Evolutionary conservation across 805 yeast species (phyloP).

Genomic region (Wickerhamia fluorescens): DNA sequence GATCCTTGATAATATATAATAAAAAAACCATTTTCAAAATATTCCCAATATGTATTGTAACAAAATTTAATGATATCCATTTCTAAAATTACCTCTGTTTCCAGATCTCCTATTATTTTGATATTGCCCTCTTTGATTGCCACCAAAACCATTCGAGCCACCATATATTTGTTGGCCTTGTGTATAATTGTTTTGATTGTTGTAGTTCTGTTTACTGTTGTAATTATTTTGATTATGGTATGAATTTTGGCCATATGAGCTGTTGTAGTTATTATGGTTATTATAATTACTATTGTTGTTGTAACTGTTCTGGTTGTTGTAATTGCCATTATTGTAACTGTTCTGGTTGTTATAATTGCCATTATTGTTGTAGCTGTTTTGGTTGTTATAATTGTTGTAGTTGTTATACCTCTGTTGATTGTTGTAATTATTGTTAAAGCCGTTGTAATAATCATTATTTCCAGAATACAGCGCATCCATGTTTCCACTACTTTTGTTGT

Average conservation of each 20-base stretch:
- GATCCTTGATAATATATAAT: too few species aligned
- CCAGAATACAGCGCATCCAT: constrained; percentile 4
- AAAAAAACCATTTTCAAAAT: too few species aligned
- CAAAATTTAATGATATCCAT: not conserved
- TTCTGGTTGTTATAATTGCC: constrained; percentile 1
- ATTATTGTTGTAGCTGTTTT: constrained; percentile 3
- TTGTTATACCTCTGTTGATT: constrained; percentile 5
- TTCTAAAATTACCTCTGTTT: not conserved
- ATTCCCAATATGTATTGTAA: not conserved
- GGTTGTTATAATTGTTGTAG: constrained; percentile 4
- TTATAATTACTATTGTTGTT: not conserved
- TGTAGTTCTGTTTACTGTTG: constrained; percentile 2
- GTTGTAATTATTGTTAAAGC: constrained; percentile 6
- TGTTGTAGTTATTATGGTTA: not conserved
- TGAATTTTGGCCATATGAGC: not conserved
- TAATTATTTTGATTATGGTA: constrained; percentile 1
- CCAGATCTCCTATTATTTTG: constrained; percentile 1
- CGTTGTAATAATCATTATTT: constrained; percentile 8
- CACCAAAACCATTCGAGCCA: not conserved
- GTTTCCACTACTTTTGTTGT: constrained; percentile 4
- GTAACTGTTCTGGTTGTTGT: not conserved
- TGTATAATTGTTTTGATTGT: constrained; percentile 3
- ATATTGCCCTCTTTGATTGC: not conserved
- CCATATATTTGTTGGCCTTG: not conserved
- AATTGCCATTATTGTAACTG: not conserved